Evolutionary conservation across 306 rosid species (phyloP).

Genomic region (Castanea sativa): DNA sequence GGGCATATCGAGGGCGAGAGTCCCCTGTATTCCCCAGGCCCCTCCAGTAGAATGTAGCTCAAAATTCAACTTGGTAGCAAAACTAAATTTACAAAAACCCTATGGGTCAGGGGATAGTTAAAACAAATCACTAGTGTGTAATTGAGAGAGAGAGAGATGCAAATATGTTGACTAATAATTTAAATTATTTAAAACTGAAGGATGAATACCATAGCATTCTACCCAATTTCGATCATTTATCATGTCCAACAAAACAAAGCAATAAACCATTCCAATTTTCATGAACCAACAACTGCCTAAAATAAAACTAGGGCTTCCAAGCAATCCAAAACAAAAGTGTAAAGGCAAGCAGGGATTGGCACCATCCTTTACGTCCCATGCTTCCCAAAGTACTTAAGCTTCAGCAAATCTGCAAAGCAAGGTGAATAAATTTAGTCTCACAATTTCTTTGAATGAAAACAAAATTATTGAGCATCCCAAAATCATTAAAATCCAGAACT

Average conservation of each 20-base stretch:
- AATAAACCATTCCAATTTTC: neutral
- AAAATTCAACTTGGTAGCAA: neutral
- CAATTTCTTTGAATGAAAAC: neutral
- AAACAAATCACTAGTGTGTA: neutral
- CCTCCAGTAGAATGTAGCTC: too few species aligned
- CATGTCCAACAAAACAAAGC: constrained; percentile 22
- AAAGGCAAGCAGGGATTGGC: constrained; percentile 10
- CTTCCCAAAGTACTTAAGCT: constrained; percentile 32
- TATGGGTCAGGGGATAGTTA: neutral
- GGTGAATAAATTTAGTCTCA: neutral
- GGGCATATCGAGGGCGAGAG: too few species aligned
- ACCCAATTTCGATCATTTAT: constrained; percentile 4
- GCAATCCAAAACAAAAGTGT: neutral
- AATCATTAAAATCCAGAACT: neutral
- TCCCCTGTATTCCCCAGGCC: too few species aligned
- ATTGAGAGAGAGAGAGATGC: neutral
- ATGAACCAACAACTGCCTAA: neutral
- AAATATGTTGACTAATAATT: neutral
- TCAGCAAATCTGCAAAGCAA: constrained; percentile 49
- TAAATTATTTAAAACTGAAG: constrained; percentile 17
- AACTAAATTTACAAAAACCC: neutral
- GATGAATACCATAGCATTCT: neutral
- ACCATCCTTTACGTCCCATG: neutral
- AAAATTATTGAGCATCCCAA: neutral
- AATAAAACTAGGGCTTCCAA: constrained; percentile 8